phyloP scores from a whole-genome alignment of 2,329 filamentous ascomycete species.

The Hypoxylon sp. region DNA sequence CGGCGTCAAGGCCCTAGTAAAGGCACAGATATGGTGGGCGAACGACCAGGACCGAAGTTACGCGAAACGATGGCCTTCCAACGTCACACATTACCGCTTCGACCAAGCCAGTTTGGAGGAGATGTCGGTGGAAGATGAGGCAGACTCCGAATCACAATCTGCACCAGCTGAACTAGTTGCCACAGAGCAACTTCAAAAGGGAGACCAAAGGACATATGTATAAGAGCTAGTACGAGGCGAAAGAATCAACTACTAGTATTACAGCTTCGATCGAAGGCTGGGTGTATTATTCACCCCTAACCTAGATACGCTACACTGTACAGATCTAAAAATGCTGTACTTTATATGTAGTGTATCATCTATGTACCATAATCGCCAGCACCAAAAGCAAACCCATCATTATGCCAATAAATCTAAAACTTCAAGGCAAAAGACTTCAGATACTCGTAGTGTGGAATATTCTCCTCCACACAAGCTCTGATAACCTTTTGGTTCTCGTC shows the following conservation, averaged over 20 bases:
- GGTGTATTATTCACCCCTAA: constrained; percentile 21
- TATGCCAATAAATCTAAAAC: constrained; percentile 51
- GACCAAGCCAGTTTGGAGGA: constrained; percentile 42
- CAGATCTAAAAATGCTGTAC: constrained; percentile 37
- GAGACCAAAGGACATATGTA: constrained; percentile 10
- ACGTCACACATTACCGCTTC: constrained; percentile 60
- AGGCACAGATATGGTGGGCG: constrained; percentile 61
- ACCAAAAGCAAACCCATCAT: constrained; percentile 8
- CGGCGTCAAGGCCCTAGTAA: constrained; percentile 45
- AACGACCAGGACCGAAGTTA: constrained; percentile 57
- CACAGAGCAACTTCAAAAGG: constrained; percentile 24
- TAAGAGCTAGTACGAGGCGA: constrained; percentile 14
- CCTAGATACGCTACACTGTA: constrained; percentile 25
- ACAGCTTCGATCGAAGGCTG: constrained; percentile 20
- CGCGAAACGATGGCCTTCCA: constrained; percentile 59
- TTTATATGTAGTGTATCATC: constrained; percentile 39
- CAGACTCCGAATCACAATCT: constrained; percentile 1
- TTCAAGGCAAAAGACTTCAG: constrained; percentile 79
- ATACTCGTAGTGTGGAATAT: constrained; percentile 80
- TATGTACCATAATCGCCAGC: constrained; percentile 36
- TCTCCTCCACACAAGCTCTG: constrained; percentile 73
- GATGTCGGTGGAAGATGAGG: constrained; percentile 2
- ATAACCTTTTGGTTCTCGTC: constrained; percentile 75
- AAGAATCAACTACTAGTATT: constrained; percentile 8
- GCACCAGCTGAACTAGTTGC: constrained; percentile 19